phyloP scores from a whole-genome alignment of 2,329 filamentous ascomycete genomes.

The Alternaria postmessia region DNA sequence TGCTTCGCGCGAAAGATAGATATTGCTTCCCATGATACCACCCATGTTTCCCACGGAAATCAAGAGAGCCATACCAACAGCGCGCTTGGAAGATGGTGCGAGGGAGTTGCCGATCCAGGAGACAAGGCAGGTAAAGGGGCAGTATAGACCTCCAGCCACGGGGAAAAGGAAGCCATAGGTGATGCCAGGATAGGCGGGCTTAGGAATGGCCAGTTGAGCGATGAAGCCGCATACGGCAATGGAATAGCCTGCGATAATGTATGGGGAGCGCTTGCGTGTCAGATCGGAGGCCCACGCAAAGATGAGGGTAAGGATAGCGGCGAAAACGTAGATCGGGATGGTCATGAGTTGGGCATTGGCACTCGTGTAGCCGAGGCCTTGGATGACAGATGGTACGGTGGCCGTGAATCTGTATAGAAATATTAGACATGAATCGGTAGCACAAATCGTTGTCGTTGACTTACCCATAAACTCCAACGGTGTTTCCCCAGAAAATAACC shows the following conservation, averaged over 20 bases:
- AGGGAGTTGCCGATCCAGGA: conserved; percentile 49
- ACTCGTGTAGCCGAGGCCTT: conserved; percentile 53
- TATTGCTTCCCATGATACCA: conserved; percentile 56
- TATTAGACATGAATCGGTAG: conserved; percentile 31
- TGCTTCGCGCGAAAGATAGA: conserved; percentile 59
- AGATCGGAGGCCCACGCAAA: conserved; percentile 61
- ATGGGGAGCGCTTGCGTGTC: conserved; percentile 61
- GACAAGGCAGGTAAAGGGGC: conserved; percentile 48
- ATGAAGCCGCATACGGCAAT: conserved; percentile 64
- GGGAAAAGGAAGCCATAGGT: conserved; percentile 56
- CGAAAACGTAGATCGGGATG: conserved; percentile 55
- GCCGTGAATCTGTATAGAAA: conserved; percentile 25
- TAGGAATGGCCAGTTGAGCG: conserved; percentile 59
- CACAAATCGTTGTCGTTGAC: neutral
- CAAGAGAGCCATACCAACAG: conserved; percentile 61
- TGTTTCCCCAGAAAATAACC: conserved; percentile 52
- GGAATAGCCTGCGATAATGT: conserved; percentile 60
- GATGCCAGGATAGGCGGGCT: conserved; percentile 54
- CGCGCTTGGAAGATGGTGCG: conserved; percentile 46
- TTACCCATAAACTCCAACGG: conserved; percentile 48
- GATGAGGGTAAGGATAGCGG: conserved; percentile 50
- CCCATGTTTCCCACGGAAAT: conserved; percentile 58
- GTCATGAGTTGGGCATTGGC: conserved; percentile 53
- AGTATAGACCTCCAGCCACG: conserved; percentile 47
- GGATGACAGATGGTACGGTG: conserved; percentile 54